Base-by-base conservation (phyloP, 2,329 filamentous ascomycete genomes). In the Mollisiaceae sp. region DNA sequence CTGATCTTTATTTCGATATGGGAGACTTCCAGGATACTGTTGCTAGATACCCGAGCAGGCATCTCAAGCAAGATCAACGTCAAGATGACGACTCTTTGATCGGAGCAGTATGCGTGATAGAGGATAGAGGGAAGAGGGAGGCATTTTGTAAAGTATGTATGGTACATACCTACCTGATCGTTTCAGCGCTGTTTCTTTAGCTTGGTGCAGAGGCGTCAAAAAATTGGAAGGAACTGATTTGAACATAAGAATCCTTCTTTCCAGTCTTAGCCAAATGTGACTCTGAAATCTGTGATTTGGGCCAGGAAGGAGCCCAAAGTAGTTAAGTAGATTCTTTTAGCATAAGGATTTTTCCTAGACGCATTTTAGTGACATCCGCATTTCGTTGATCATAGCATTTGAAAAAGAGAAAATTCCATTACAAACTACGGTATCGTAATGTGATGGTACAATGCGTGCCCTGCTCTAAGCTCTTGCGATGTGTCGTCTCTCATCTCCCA, bases 11-110 rank as follows among this genome's bases (percentile, higher is more conserved):
- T 18, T 43, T 43, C 41, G 27, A 32, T 3, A 32, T 32, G 27
- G 27, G 27, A 32, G 27, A 32, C 27, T 32, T 41, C 38, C 14
- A 20, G 14, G 43, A 45, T 45, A 41, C 15, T 41, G 38, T 12
- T 41, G 50, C 27, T 54, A 54, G 50, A 54, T 54, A 54, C 50
- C 50, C 50, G 50, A 54, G 50, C 50, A 54, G 50, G 50, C 50
- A 54, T 54, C 50, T 54, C 50, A 54, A 22, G 43, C 43, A 47
- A 47, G 15, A 41, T 41, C 41, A 43, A 43, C 11, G n/a, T 43
- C 22, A 50, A 24, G 45, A 50, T 24, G 20, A 50, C 24, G 45
- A 50, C 6, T 11, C 9, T 9, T 22, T 9, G 20, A 24, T 6
- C 11, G 4, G 45, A 50, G 5, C 11, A 2, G 45, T 9, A 12